Conservation (phyloP, 1,284 basidiomycete species). For the Marasmius sp. region DNA sequence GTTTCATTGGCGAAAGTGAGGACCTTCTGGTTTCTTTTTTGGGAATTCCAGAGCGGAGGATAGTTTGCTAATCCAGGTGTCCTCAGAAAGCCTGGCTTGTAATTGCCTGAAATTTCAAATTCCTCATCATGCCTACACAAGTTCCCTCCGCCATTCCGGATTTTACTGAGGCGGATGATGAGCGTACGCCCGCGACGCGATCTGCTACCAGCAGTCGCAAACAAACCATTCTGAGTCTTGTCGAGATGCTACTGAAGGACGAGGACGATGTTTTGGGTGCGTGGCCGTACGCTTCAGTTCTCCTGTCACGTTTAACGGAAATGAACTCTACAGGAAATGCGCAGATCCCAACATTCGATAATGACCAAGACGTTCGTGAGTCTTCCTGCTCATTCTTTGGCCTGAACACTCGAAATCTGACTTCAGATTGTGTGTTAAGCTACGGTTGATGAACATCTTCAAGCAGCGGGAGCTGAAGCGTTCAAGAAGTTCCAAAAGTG, state of each 20-base stretch:
- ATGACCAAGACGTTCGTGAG: slow-evolving; percentile 66
- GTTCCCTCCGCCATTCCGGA: not conserved
- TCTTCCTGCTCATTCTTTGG: slow-evolving; percentile 19
- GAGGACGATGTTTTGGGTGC: slow-evolving; percentile 46
- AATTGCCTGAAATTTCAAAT: too few relatives aligned
- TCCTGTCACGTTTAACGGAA: not conserved
- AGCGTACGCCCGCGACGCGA: not conserved
- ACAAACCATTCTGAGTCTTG: slow-evolving; percentile 62
- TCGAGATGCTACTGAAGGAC: slow-evolving; percentile 64
- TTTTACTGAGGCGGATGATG: not conserved
- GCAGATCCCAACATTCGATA: slow-evolving; percentile 51
- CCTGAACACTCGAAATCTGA: not conserved
- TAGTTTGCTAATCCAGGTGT: not conserved
- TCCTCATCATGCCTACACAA: not conserved
- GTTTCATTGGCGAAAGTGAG: not conserved
- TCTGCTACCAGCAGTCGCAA: slow-evolving; percentile 31
- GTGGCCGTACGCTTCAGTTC: slow-evolving; percentile 18
- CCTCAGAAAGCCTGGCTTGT: not conserved
- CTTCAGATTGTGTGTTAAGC: slow-evolving; percentile 32
- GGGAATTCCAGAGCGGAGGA: not conserved
- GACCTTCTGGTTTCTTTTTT: not conserved
- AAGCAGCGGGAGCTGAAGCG: slow-evolving; percentile 59
- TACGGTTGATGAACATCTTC: slow-evolving; percentile 65
- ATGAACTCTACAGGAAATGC: slow-evolving; percentile 23
- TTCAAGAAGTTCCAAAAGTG: slow-evolving; percentile 64